A percentile compares a stretch with the other conserved stretches of the same genome.
phyloP scores from a whole-genome alignment of 768 basidiomycete genomes.

The Pleurotus sapidus region DNA sequence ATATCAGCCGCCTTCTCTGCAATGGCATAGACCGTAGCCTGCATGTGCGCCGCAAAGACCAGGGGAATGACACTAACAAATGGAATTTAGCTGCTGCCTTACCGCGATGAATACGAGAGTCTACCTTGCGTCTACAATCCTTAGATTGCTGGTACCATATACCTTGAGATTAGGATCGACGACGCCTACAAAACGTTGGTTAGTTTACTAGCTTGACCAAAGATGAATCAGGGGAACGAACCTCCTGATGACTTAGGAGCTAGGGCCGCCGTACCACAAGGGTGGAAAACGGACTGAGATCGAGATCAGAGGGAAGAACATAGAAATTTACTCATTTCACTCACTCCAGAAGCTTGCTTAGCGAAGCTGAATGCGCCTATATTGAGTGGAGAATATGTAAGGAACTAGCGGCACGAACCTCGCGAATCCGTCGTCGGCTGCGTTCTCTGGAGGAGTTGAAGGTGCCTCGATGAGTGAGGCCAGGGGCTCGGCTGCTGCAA shows the following conservation, averaged over 20 bases:
- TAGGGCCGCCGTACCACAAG: neutral
- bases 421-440: no score
- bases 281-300: no score
- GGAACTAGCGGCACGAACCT: no score
- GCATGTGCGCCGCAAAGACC: conserved; percentile 9
- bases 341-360: no score
- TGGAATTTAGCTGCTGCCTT: neutral
- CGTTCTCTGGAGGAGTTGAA: no score
- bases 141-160: conserved; percentile 39
- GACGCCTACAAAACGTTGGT: conserved; percentile 23
- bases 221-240: neutral
- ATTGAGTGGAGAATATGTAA: no score
- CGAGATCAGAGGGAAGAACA: no score
- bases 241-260: neutral
- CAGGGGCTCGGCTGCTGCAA: no score
- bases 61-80: conserved; percentile 13
- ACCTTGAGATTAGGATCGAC: conserved; percentile 39
- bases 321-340: no score
- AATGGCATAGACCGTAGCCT: conserved; percentile 17
- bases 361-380: no score
- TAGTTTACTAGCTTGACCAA: neutral
- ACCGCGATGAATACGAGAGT: no score
- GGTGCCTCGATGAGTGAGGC: no score
- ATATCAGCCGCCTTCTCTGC: conserved; percentile 13
- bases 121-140: conserved; percentile 27